Base-by-base conservation (phyloP, 1,284 basidiomycete species). In the Austroboletus niveus region DNA sequence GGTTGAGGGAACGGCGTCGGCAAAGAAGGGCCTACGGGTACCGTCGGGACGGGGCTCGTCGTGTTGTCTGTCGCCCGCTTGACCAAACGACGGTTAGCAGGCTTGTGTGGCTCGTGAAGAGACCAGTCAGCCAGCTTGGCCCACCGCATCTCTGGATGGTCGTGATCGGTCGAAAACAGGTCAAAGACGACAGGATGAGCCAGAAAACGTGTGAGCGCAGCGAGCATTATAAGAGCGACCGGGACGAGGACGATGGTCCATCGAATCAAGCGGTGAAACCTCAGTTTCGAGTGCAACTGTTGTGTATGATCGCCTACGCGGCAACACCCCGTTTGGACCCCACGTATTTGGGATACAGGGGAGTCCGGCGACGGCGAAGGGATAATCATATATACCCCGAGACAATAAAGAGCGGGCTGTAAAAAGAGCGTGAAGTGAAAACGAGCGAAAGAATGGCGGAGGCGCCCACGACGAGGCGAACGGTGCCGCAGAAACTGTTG, bases 1-100 rank as follows among this genome's bases (percentile, higher is more conserved):
- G 90, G 79, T 55, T 87, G 87, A 2, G 89, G 89, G 60, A 89
- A 89, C 0, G 90, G 89, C 10, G 79, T 82, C 12, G 80, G 90
- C 51, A 84, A 76, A 30, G 56, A 58, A 1, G 79, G 81, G 9
- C 68, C 57, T 14, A 55, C 49, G 5, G 75, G 72, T 48, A 76
- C 60, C 20, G 77, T 70, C 2, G 82, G 80, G 8, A 72, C 44
- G 9, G 48, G 55, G 12, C 52, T 62, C 27, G 60, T 36, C 29
- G 63, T 59, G 10, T 60, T 34, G 36, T 51, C 47, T n/a, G 35
- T 32, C 15, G 46, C 4, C 17, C 14, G 47, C 44, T 48, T 48
- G 50, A 47, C 32, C 35, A 49, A 35, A 38, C 8, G 52, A 8
- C 39, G 42, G 35, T 22, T 43, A 8, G 24, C 2, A 40, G 45